Evolutionary conservation across 495 filamentous ascomycete genomes (phyloP).

Genomic region (Jackrogersella minutella): DNA sequence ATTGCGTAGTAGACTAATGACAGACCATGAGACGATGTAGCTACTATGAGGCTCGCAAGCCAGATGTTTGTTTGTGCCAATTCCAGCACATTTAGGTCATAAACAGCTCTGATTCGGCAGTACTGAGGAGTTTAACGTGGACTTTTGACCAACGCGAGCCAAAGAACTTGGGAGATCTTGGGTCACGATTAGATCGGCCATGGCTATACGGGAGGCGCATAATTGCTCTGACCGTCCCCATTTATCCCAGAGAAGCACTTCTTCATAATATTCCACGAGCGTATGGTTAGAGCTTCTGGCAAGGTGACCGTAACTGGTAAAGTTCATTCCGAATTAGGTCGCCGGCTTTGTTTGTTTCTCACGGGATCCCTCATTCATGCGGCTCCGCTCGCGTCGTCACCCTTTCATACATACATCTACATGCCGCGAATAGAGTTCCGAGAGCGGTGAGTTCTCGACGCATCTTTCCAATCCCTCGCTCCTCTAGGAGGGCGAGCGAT

Average conservation of each 20-base stretch:
- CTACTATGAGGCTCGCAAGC: constrained; percentile 16
- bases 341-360: constrained; percentile 1
- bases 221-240: neutral
- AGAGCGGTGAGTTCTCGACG: constrained; percentile 25
- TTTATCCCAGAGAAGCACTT: constrained; percentile 3
- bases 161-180: neutral
- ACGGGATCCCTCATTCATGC: constrained; percentile 33
- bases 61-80: constrained; percentile 16
- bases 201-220: constrained; percentile 29
- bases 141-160: neutral
- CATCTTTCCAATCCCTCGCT: constrained; percentile 10
- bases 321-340: constrained; percentile 1
- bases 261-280: neutral
- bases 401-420: constrained; percentile 12
- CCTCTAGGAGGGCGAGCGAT: constrained; percentile 6
- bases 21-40: constrained; percentile 5
- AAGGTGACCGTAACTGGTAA: constrained; percentile 9
- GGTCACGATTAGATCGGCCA: constrained; percentile 1
- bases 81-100: constrained; percentile 3
- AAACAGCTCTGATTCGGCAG: constrained; percentile 5
- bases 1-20: neutral
- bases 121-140: neutral
- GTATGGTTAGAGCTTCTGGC: neutral
- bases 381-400: constrained; percentile 7
- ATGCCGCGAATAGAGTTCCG: neutral